Base-by-base conservation (phyloP, 805 yeast species). In the Barnettozyma sp. region DNA sequence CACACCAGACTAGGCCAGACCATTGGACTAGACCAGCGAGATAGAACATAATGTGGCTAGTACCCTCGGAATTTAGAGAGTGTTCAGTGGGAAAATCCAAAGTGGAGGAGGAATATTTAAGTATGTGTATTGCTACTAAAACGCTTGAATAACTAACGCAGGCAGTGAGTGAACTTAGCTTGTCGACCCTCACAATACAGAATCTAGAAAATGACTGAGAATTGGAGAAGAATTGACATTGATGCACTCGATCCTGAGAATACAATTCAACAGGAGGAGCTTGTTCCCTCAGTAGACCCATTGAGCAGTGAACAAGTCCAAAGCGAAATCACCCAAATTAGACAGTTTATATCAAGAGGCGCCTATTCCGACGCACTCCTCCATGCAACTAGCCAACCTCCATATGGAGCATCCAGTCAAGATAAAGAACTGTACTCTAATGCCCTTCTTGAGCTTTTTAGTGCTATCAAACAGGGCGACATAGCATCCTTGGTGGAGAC, bases 181-280 rank as follows among this genome's bases (percentile, higher is more conserved):
- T n/a, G n/a, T n/a, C n/a, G n/a, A n/a, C n/a, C n/a, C n/a, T n/a
- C n/a, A n/a, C n/a, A n/a, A n/a, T n/a, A n/a, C n/a, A n/a, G n/a
- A n/a, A 27, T 21, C 12, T 13, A 33, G 19, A 13, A 29, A 25
- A 40, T 25, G 32, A 73, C 76, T 76, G 78, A 73, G 42, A 87
- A 81, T 55, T 83, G 94, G 94, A 82, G 98, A 73, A 78, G 92
- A 71, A 85, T 90, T 49, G 95, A 92, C 58, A 78, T 92, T 36
- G 97, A 92, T 60, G 83, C 86, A 13, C 78, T 77, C 46, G 96
- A 88, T 54, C 83, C 94, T 4, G 95, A 88, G 31, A 73, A 71
- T 48, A 65, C 64, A 13, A 59, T 83, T 43, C 68, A 79, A 22
- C 68, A 69, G 30, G 76, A 71, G 46, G 90, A 83, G 34, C 68